Base-by-base conservation (phyloP, 805 yeast genomes). In the Metschnikowia shivogae region DNA sequence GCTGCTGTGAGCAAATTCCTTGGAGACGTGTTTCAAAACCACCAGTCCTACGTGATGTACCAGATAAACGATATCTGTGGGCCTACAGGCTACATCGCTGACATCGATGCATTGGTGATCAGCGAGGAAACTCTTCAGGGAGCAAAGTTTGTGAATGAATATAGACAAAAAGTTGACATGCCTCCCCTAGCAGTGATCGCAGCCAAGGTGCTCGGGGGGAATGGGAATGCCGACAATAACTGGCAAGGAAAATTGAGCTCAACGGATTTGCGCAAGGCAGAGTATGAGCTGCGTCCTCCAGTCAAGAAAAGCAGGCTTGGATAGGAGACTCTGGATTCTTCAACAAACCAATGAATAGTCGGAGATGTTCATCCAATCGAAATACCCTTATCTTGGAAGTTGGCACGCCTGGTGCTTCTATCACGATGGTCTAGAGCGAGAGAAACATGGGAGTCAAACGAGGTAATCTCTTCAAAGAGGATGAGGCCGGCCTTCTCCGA, bases 351-450 rank as follows among this genome's bases (percentile, higher is more conserved):
- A 17, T 17, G 17, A 17, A 17, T 17, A 17, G 17, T 17, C 17
- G 17, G 17, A 17, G 17, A 17, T 17, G 26, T 22, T 22, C 26
- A 22, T 22, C 26, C 26, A 32, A 72, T 71, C 14, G 73, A 69
- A 39, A 72, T 71, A 14, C 76, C 76, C 53, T 68, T 70, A 42
- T 72, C 76, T 42, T 61, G 62, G 17, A 61, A 64, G 41, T 53
- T 60, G 39, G 59, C 58, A 24, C 68, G 65, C 39, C 63, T 65
- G n/a, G 82, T 76, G 34, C 81, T 70, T 58, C 93, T 78, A 60
- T 89, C 97, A 1, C 93, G 89, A 58, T 88, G 96, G 59, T 93
- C 97, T 59, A 93, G 70, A 24, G 90, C 95, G 42, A 93, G 67
- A 28, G 72, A 73, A 47, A 78, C 82, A 36, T 70, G 70, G 8